Evolutionary conservation across 352 stramenopile genomes (phyloP), one percentile per base, ranked within the genome.

Genomic region (Globisporangium perplexum): DNA sequence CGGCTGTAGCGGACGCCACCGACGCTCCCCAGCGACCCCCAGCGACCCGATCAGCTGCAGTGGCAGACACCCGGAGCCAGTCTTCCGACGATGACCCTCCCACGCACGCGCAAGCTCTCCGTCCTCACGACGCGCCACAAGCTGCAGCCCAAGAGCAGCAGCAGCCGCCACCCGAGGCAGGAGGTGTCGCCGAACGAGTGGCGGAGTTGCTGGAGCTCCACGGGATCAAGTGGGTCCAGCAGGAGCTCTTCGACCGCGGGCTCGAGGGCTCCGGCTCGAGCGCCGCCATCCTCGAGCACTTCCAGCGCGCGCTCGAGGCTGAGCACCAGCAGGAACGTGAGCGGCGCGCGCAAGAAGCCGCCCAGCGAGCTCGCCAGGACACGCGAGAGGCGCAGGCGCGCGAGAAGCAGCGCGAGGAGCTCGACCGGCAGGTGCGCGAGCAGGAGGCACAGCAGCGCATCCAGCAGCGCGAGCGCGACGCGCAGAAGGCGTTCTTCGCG

Each of bases 221-320:
- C 4, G 80, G 83, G 0, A 60, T 90, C 33, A 72, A 85, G 46
- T 88, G 80, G 68, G 79, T 93, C 45, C 83, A 90, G 36, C 83
- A 93, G 58, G 83, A 93, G 51, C 71, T 93, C 10, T 87, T 86
- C 50, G 80, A 93, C 42, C 77, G 80, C 10, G 74, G 73, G 1
- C 51, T 88, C 23, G 80, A 93, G 44, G 74, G 80, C 0, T 71
- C 71, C 23, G 80, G 83, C 20, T 50, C 58, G 0, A 74, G 66
- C 0, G 57, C 67, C 10, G 31, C 51, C 20, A 83, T 93, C 49
- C 53, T 90, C 17, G 22, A 67, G 39, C 54, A 59, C 1, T 87
- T 76, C 35, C 53, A 88, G 31, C 51, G 62, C 7, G 67, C 68
- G n/a, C 55, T 90, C 0, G 46, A 50, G 0, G 20, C 63, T 1